Percentiles rank a stretch among this genome's conserved stretches.
Conservation (phyloP, 1,284 basidiomycete genomes). For the Apiotrichum veenhuisii region DNA sequence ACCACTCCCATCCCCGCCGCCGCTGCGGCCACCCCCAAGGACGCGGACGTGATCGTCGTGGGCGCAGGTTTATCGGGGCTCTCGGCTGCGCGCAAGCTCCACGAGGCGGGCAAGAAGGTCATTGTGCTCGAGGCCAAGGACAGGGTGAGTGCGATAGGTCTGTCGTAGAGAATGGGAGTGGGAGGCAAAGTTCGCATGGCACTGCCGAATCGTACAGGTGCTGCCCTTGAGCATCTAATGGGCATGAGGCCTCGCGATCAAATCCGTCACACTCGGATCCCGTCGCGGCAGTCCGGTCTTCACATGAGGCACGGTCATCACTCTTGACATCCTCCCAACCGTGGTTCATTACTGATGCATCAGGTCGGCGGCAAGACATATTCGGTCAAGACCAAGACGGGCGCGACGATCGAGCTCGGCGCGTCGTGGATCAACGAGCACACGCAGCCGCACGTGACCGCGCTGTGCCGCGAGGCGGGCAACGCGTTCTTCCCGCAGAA, state of each 20-base stretch:
- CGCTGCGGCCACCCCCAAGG: too few species aligned
- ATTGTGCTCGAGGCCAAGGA: conserved; percentile 16
- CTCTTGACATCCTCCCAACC: too few species aligned
- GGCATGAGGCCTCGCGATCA: too few species aligned
- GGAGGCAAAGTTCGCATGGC: too few species aligned
- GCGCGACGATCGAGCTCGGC: conserved; percentile 14
- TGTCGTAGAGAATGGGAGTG: too few species aligned
- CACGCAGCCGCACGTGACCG: conserved; percentile 10
- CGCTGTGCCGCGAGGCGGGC: conserved; percentile 6
- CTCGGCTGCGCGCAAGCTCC: conserved; percentile 12
- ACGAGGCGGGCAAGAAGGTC: conserved; percentile 16
- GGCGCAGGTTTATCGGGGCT: conserved; percentile 14
- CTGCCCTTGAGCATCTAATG: too few species aligned
- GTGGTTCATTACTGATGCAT: too few species aligned
- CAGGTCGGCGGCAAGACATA: conserved; percentile 13
- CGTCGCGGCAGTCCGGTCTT: too few species aligned
- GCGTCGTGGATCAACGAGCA: conserved; percentile 18
- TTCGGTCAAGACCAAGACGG: conserved; percentile 2
- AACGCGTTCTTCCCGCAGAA: conserved; percentile 10
- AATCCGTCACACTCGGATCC: too few species aligned
- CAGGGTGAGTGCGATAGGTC: conserved; percentile 1
- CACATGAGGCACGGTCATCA: too few species aligned
- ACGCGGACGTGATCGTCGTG: conserved; percentile 10
- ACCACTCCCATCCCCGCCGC: too few species aligned
- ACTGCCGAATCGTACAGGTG: too few species aligned